Base-by-base conservation (phyloP, 352 stramenopile genomes). In the Phytophthora tentaculata region DNA sequence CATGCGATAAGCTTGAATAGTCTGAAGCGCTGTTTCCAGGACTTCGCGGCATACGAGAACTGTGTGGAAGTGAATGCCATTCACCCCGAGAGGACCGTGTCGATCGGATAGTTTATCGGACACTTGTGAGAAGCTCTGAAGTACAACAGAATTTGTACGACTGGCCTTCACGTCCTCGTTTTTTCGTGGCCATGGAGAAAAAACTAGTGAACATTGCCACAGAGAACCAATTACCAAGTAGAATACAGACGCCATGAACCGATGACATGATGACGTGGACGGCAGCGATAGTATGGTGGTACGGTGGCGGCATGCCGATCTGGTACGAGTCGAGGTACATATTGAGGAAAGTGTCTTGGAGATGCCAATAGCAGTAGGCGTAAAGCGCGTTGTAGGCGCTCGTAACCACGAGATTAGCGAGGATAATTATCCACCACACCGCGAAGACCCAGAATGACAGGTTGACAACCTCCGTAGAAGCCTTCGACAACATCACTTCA, bases 1-100 rank as follows among this genome's bases (percentile, higher is more conserved):
- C 71, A 78, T 78, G 0, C 58, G 57, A 44, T 76, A 75, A 2
- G 67, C 67, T 54, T 78, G 71, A 2, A 73, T 14, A 10, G 62
- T 64, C n/a, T 79, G 71, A 24, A 79, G 52, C 0, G 52, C 44
- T 0, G 71, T 71, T 47, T 79, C 71, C 2, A 70, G 17, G 8
- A 76, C 43, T 39, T 79, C 71, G 0, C 71, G 62, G 6, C 19
- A 35, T 8, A 74, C 37, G 10, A 76, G 51, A 26, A 59, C 47
- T 8, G 20, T 12, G 5, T 80, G 44, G 16, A 80, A 78, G 28
- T 74, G 69, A 12, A 44, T 50, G 0, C 69, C 56, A n/a, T 73
- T 71, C 5, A 77, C 61, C 3, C 65, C 65, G 35, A 62, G 75
- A 10, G 78, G n/a, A 5, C 52, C 47, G 3, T 35, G 60, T 3